Conservation (phyloP, 1,284 basidiomycete species). For the Malassezia sp. region DNA sequence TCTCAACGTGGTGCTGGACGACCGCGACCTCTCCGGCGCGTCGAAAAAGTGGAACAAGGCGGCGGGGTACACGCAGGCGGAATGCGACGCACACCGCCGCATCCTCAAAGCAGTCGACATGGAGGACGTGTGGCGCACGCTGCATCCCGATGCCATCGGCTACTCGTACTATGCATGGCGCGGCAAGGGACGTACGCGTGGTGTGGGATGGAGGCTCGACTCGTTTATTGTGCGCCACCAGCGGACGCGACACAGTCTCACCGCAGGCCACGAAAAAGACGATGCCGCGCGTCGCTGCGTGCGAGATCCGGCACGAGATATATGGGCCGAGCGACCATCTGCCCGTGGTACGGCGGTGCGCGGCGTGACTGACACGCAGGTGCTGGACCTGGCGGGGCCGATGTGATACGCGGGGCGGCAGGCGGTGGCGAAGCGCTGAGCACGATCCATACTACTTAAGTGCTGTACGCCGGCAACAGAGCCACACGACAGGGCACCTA, state of each 20-base stretch:
- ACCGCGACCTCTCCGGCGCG: conserved; percentile 46
- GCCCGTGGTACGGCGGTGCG: conserved; percentile 55
- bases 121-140: conserved; percentile 55
- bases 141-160: conserved; percentile 55
- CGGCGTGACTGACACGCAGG: neutral
- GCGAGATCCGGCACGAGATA: conserved; percentile 69
- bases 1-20: conserved; percentile 62
- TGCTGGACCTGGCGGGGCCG: no score
- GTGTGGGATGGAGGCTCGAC: conserved; percentile 75
- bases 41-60: conserved; percentile 49
- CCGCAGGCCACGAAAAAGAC: conserved; percentile 51
- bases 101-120: conserved; percentile 38
- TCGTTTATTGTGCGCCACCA: conserved; percentile 53
- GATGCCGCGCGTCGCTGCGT: conserved; percentile 57
- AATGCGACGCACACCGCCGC: conserved; percentile 49
- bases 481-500: no score
- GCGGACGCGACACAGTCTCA: neutral
- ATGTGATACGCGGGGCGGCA: no score
- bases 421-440: no score
- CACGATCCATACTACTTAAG: no score
- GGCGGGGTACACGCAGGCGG: conserved; percentile 51
- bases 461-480: no score
- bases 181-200: conserved; percentile 66
- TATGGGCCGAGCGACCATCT: conserved; percentile 70
- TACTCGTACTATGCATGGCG: conserved; percentile 78